Evolutionary conservation across 805 yeast species (phyloP).

Genomic region (Pichia gijzeniarum): DNA sequence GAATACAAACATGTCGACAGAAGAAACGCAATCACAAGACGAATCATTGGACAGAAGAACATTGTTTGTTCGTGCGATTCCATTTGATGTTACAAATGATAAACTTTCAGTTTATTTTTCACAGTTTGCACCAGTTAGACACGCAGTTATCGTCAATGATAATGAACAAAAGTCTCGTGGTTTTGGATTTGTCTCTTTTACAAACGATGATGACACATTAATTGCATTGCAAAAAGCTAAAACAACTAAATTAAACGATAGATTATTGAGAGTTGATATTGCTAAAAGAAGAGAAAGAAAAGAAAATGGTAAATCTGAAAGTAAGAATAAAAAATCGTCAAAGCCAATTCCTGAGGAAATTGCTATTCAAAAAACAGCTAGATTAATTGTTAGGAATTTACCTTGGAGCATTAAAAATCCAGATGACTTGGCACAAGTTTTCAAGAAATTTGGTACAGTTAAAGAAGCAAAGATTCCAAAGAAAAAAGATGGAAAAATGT

Average conservation of each 20-base stretch:
- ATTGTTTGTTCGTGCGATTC: constrained; percentile 81
- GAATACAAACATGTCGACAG: not conserved
- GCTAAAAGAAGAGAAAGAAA: constrained; percentile 91
- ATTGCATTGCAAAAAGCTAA: constrained; percentile 65
- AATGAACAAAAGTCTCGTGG: constrained; percentile 75
- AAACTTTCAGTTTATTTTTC: constrained; percentile 81
- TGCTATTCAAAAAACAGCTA: constrained; percentile 54
- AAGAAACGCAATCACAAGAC: constrained; percentile 12
- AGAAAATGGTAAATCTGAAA: constrained; percentile 28
- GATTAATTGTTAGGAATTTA: constrained; percentile 82
- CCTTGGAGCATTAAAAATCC: constrained; percentile 94
- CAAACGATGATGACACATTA: constrained; percentile 75
- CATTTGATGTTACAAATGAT: constrained; percentile 73
- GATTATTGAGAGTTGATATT: constrained; percentile 67
- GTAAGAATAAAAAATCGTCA: not conserved
- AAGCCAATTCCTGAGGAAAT: constrained; percentile 15
- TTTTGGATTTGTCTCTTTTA: constrained; percentile 91
- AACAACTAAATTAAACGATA: constrained; percentile 57
- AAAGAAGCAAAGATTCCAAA: constrained; percentile 85
- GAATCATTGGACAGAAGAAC: constrained; percentile 49
- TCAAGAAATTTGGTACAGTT: constrained; percentile 77
- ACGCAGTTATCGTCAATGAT: constrained; percentile 86
- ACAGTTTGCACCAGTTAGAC: constrained; percentile 90
- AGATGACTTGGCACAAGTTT: constrained; percentile 59
- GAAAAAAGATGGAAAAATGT: constrained; percentile 80